Percentiles rank a stretch among this genome's conserved stretches.
Conservation (phyloP, 2,329 filamentous ascomycete species). For the Colletotrichum paranaense region DNA sequence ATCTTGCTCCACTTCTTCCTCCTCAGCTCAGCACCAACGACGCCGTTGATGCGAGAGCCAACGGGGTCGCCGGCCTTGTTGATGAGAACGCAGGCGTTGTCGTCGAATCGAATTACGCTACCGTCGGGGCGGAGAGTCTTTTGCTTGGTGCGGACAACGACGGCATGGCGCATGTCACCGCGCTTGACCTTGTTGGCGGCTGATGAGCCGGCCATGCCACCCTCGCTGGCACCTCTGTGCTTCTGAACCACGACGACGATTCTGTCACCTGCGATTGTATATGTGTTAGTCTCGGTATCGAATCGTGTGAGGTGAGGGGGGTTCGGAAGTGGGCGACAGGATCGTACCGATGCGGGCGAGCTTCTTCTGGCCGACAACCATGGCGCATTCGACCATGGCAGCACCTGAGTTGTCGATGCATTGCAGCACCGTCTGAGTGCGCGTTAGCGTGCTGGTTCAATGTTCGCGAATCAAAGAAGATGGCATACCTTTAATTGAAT, state of each 20-base stretch:
- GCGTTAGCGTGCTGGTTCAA: background rate
- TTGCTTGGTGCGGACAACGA: constrained; percentile 92
- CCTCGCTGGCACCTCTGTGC: constrained; percentile 82
- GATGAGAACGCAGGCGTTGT: constrained; percentile 97
- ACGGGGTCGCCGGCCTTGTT: constrained; percentile 98
- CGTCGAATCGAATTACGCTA: constrained; percentile 91
- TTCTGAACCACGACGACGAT: constrained; percentile 99
- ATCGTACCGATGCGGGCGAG: constrained; percentile 86
- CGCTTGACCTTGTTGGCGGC: constrained; percentile 93
- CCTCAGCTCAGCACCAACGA: constrained; percentile 90
- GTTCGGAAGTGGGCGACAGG: background rate
- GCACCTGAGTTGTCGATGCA: constrained; percentile 99
- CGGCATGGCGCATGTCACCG: constrained; percentile 95
- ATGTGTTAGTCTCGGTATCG: constrained; percentile 56
- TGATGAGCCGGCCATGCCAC: constrained; percentile 76
- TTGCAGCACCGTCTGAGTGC: constrained; percentile 86
- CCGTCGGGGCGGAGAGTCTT: constrained; percentile 89
- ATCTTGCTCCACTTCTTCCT: constrained; percentile 99
- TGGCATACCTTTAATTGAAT: constrained; percentile 84
- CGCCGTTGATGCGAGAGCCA: constrained; percentile 89
- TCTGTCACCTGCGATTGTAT: constrained; percentile 77
- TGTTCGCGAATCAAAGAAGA: no score
- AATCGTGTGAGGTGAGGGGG: background rate
- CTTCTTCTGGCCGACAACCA: constrained; percentile 90
- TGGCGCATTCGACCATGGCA: constrained; percentile 94